Percentiles rank a stretch among this genome's conserved stretches.
Evolutionary conservation across 495 filamentous ascomycete genomes (phyloP).

Genomic region (Neurospora tetrasperma): DNA sequence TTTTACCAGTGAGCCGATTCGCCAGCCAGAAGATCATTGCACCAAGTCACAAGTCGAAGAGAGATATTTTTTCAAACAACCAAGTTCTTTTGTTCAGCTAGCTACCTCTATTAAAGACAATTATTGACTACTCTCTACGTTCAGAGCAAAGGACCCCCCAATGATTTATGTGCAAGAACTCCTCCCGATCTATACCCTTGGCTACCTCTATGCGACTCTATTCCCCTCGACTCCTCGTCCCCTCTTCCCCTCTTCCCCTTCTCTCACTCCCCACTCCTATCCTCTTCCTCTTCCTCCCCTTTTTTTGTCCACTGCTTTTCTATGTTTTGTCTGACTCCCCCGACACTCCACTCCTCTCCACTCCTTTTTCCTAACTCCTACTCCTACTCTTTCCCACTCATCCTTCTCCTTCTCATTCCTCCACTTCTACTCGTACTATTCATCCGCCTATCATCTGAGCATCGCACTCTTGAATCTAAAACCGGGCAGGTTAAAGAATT

Average conservation of each 20-base stretch:
- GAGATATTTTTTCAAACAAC: neutral
- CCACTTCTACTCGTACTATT: neutral
- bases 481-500: neutral
- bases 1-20: neutral
- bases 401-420: neutral
- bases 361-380: neutral
- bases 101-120: neutral
- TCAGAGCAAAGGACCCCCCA: neutral
- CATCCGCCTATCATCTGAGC: neutral
- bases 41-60: neutral
- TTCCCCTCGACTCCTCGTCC: neutral
- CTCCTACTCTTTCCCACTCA: neutral
- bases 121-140: neutral
- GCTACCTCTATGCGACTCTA: neutral
- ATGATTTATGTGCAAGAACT: neutral
- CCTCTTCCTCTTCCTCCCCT: neutral
- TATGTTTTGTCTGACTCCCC: neutral
- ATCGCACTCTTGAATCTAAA: neutral
- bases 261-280: neutral
- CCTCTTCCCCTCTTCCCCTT: neutral
- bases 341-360: neutral
- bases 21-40: neutral
- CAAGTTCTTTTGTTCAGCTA: constrained; percentile 1
- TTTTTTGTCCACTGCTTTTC: neutral
- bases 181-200: neutral